Conservation (phyloP, 2,329 filamentous ascomycete species). For the Apiospora hydei region DNA sequence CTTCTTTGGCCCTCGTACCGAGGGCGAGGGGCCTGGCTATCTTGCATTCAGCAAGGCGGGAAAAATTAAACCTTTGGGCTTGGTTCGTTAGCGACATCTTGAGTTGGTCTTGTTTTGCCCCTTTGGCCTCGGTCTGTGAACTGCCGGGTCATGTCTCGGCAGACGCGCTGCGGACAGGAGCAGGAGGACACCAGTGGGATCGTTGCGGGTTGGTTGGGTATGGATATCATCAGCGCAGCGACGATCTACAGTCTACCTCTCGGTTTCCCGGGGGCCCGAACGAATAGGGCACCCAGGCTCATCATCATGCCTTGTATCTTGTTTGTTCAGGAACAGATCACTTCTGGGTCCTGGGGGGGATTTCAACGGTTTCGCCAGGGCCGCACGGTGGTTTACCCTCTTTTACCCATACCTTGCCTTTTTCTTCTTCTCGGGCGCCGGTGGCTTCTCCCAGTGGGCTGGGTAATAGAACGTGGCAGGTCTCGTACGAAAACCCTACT, state of each 20-base stretch:
- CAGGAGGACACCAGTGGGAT: not conserved
- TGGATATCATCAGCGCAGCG: too few species aligned
- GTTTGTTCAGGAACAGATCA: not conserved
- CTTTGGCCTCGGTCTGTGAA: not conserved
- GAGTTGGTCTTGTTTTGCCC: not conserved
- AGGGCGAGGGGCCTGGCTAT: not conserved
- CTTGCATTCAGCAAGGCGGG: not conserved
- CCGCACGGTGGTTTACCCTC: not conserved
- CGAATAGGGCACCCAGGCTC: not conserved
- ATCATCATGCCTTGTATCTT: not conserved
- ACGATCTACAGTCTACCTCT: not conserved
- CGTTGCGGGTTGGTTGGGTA: too few species aligned
- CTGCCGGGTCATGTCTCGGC: slow-evolving; percentile 11
- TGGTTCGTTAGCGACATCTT: not conserved
- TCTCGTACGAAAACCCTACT: not conserved
- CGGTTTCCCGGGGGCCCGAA: not conserved
- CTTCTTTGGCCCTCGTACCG: slow-evolving; percentile 15
- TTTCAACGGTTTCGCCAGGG: slow-evolving; percentile 5
- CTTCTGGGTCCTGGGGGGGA: not conserved
- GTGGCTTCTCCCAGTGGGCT: not conserved
- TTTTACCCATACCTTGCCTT: not conserved
- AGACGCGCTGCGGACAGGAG: not conserved
- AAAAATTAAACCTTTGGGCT: not conserved
- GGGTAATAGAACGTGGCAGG: not conserved
- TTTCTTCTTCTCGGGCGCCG: not conserved